phyloP scores from a whole-genome alignment of 176 grass and related monocot species.

The Saccharum officinarum region DNA sequence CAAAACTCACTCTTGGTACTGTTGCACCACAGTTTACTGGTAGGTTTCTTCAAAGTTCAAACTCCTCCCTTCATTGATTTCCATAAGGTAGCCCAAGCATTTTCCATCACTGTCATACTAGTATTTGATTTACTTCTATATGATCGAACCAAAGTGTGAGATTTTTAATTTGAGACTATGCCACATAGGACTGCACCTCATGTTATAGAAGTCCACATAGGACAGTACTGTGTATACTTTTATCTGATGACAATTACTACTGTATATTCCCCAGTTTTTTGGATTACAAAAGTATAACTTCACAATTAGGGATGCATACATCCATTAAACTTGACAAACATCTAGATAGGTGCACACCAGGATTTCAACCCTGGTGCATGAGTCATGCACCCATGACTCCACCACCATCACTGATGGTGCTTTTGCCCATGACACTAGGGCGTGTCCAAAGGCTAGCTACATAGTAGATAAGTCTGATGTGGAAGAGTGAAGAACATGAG shows the following conservation, averaged over 20 bases:
- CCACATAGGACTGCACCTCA: not conserved
- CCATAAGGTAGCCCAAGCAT: not conserved
- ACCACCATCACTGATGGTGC: not conserved
- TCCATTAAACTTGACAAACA: not conserved
- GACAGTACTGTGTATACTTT: not conserved
- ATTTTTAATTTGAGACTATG: not conserved
- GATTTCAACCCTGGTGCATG: not conserved
- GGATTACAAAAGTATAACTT: not conserved
- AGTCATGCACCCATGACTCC: not conserved
- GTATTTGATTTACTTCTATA: not conserved
- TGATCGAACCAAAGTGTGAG: not conserved
- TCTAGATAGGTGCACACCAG: not conserved
- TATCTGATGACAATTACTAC: not conserved
- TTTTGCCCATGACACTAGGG: not conserved
- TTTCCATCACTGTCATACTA: not conserved
- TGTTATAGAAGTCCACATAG: not conserved
- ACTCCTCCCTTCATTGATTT: constrained; percentile 4
- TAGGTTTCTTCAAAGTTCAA: constrained; percentile 37
- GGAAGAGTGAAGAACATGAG: not conserved
- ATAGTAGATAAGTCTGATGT: not conserved
- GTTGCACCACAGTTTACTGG: constrained; percentile 97
- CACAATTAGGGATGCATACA: not conserved
- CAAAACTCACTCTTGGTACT: constrained; percentile 93
- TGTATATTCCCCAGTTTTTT: not conserved
- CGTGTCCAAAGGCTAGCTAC: not conserved